Evolutionary conservation across 2,329 filamentous ascomycete genomes (phyloP), one percentile per base, ranked within the genome.

Genomic region (Juglanconis oblonga): DNA sequence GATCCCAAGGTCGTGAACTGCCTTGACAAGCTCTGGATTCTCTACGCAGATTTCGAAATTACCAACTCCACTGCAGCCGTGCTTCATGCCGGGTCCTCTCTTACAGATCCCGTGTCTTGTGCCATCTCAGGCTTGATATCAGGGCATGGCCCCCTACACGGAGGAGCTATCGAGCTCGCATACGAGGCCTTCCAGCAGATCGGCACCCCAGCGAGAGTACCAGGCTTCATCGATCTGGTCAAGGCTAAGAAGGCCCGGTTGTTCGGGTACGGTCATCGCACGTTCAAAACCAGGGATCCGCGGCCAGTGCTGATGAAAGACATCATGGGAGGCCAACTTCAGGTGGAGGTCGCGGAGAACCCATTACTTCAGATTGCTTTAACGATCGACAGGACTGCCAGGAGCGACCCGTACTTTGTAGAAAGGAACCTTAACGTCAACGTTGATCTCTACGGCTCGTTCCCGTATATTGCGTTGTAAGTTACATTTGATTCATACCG

Each of bases 31-130:
- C 73, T 85, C 3, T 82, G 82, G 65, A 79, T 84, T 57, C 75
- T 85, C 24, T 81, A 83, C 62, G 79, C 81, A 2, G 83, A 86
- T 65, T 82, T 86, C 66, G 83, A 84, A 61, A 81, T 86, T 68
- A 84, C 84, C 62, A 78, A 81, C 65, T 81, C 80, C 1, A 84
- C 81, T 0, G 81, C 82, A 3, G 80, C 82, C 1, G 76, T 83
- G 32, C 71, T 85, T 8, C 80, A 84, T 59, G 80, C 84, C 17
- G 81, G 82, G 9, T 82, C 79, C 56, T 80, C 79, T 0, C 70
- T 85, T 7, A 78, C 84, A 0, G 83, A 86, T 65, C 81, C 83
- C 0, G 83, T 74, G 60, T 82, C 78, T 64, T 74, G 81, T 24
- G 78, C 84, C 9, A 72, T 81, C 1, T 78, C 81, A 0, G 74